Conservation (phyloP, 169 alveolate species). For the Cardiosporidium cionae region DNA sequence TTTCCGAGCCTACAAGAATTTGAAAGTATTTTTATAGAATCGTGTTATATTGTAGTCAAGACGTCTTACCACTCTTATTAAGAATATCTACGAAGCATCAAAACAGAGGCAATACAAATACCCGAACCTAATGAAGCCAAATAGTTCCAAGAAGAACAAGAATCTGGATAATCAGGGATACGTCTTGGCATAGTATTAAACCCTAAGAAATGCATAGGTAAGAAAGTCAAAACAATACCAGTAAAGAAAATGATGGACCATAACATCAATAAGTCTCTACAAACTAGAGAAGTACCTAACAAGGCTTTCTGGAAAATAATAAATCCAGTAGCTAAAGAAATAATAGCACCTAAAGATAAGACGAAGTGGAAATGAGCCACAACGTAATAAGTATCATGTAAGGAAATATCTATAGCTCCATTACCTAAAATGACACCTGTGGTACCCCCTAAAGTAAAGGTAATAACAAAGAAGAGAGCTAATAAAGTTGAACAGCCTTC, state of each 20-base stretch:
- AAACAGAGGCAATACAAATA: too few relatives aligned
- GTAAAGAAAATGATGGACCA: constrained; percentile 28
- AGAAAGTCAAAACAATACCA: constrained; percentile 50
- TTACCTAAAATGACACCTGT: too few relatives aligned
- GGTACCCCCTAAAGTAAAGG: too few relatives aligned
- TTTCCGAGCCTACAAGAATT: too few relatives aligned
- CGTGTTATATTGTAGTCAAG: too few relatives aligned
- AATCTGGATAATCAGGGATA: constrained; percentile 63
- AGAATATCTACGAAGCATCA: too few relatives aligned
- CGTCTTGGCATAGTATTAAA: constrained; percentile 60
- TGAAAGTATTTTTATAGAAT: too few relatives aligned
- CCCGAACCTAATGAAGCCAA: too few relatives aligned
- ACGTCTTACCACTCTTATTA: too few relatives aligned
- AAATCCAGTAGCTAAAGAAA: constrained; percentile 20
- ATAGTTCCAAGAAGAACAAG: constrained; percentile 40
- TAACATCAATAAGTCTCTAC: constrained; percentile 11
- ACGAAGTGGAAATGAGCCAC: constrained; percentile 61
- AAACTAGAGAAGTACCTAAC: too few relatives aligned
- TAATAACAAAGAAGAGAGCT: too few relatives aligned
- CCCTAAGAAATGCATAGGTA: constrained; percentile 58
- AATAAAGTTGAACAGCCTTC: neutral
- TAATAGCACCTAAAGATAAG: constrained; percentile 51
- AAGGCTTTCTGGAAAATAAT: too few relatives aligned
- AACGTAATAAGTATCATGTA: constrained; percentile 56
- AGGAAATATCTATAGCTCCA: constrained; percentile 51